Base-by-base conservation (phyloP, 2,329 filamentous ascomycete genomes). In the Ophiognomonia clavigignenti-juglandacearum region DNA sequence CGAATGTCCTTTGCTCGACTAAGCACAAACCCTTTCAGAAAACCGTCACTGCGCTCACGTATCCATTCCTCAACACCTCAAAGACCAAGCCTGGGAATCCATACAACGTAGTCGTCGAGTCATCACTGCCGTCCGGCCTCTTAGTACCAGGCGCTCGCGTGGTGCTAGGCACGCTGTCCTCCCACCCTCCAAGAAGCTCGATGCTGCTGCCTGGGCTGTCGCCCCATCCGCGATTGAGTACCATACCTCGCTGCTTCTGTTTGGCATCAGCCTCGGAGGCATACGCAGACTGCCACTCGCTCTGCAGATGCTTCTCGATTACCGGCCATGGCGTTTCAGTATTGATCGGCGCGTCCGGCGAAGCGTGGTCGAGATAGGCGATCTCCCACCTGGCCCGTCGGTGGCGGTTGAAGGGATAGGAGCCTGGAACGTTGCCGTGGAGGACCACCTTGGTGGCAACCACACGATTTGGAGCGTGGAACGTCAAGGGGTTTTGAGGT, bases 331-430 rank as follows among this genome's bases (percentile, higher is more conserved):
- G 70, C 43, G 87, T 87, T 66, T 97, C 93, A 0, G 89, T 95
- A 52, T 78, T 81, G 42, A 88, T 67, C 16, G 72, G 64, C 10
- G 66, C 66, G 10, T 70, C 61, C 4, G 71, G 55, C 26, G 66
- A 61, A 0, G 71, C 62, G 9, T 78, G 67, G 11, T 63, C 57
- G 4, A 83, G 66, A 54, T 84, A 84, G 37, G 69, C 64, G 43
- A 96, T 83, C 43, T 83, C 82, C 93, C 93, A 98, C 34, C 91
- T 82, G 57, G 88, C 89, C 52, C 93, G 82, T 16, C 92, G 83
- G 64, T 97, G 90, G 4, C 93, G 82, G 66, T 98, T 97, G 70
- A 98, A 98, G 10, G 92, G 88, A 63, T 96, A 97, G 1, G 90
- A 96, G 0, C 93, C 93, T 1, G 93, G 93, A 3, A 97, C 83